Conservation (phyloP, 257 asterid species). For the Solanum sparsipilum region DNA sequence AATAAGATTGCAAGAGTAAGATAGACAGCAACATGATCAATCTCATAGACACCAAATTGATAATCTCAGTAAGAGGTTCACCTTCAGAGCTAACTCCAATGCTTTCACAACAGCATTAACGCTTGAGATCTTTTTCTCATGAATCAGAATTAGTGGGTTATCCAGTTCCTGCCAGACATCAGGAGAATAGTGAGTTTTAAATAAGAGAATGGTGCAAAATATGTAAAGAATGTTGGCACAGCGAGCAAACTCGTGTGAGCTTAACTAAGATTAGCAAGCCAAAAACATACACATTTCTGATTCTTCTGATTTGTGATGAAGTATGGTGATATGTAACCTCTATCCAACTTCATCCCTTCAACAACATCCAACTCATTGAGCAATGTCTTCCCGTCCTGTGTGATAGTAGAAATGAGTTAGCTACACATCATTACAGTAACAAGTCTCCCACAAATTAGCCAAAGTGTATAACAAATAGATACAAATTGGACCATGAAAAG, state of each 20-base stretch:
- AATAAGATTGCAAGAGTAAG: background rate
- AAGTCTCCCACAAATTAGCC: background rate
- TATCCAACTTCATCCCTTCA: conserved; percentile 93
- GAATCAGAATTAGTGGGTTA: conserved; percentile 72
- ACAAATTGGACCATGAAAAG: background rate
- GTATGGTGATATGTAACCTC: conserved; percentile 94
- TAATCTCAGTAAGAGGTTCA: background rate
- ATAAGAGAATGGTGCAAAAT: background rate
- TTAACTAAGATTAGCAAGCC: background rate
- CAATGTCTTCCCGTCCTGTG: conserved; percentile 88
- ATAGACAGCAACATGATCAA: background rate
- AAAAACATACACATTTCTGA: conserved; percentile 86
- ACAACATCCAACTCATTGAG: conserved; percentile 89
- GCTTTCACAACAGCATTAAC: conserved; percentile 63
- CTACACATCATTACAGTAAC: background rate
- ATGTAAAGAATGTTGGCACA: background rate
- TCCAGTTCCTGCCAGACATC: conserved; percentile 60
- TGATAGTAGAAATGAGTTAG: background rate
- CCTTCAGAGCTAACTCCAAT: conserved; percentile 88
- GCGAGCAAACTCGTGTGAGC: background rate
- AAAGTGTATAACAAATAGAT: background rate
- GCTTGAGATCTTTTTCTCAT: conserved; percentile 88
- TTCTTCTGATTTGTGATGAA: conserved; percentile 84
- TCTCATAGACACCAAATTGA: background rate
- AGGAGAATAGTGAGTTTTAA: background rate